Evolutionary conservation across 441 rosid species (phyloP).

Genomic region (Populus hybrid): DNA sequence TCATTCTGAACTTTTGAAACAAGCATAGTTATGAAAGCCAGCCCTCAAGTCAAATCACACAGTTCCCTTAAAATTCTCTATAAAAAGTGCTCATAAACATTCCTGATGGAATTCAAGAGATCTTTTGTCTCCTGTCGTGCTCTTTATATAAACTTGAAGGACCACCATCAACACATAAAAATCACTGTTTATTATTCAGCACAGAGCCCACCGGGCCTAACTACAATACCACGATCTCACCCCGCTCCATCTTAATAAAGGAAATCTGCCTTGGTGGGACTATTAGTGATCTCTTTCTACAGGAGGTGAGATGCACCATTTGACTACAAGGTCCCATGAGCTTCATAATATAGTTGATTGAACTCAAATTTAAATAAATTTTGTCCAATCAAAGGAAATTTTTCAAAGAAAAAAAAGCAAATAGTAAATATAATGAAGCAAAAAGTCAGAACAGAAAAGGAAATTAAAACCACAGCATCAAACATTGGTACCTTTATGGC

Average conservation of each 20-base stretch:
- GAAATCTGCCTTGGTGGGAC: neutral
- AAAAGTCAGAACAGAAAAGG: neutral
- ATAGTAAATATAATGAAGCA: neutral
- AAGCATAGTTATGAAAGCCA: neutral
- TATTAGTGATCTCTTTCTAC: neutral
- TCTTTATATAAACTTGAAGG: neutral
- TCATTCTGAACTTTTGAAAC: neutral
- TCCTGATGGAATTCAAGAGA: neutral
- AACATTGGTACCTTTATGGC: slow-evolving; percentile 73
- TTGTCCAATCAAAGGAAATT: neutral
- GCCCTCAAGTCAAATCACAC: neutral
- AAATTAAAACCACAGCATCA: neutral
- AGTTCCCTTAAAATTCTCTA: neutral
- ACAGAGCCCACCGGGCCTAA: neutral
- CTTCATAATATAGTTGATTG: neutral
- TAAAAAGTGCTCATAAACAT: neutral
- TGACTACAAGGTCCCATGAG: neutral
- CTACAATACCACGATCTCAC: neutral
- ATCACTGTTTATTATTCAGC: neutral
- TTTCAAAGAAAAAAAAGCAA: neutral
- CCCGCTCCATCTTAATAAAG: neutral
- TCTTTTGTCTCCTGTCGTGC: neutral
- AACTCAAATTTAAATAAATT: neutral
- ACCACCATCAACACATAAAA: neutral
- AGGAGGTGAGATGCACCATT: neutral